Base-by-base conservation (phyloP, 2,329 filamentous ascomycete species). In the Beauveria pseudobassiana region DNA sequence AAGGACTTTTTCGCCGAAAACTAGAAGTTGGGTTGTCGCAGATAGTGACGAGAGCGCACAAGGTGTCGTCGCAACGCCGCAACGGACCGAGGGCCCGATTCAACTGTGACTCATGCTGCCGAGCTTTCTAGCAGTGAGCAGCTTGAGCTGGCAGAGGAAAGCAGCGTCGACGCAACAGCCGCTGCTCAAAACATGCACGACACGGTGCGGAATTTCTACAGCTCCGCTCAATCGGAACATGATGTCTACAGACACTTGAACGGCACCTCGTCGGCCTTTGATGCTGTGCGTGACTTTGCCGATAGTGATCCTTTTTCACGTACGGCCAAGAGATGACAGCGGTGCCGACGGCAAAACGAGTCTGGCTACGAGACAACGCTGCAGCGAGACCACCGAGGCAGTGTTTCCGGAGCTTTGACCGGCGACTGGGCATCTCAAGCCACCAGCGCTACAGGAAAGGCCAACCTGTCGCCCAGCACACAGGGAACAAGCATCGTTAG, bases 401-500 rank as follows among this genome's bases (percentile, higher is more conserved):
- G 84, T 70, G 78, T 76, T 49, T 83, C 82, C 8, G 79, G 76
- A 1, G 80, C 79, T 0, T 78, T 76, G 53, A 77, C 79, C 0
- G 83, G 80, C 10, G 85, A 87, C 66, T 87, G 84, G 82, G 81
- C 82, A 3, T 85, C 82, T 4, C 84, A 87, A 66, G 82, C 80
- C 5, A 87, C 84, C 16, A 86, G 83, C 66, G 84, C 83, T 9
- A 85, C 84, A 1, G 81, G 83, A 55, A 86, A 85, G 72, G 81
- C 86, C 80, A 83, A 85, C 3, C 73, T 87, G 42, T 87, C 85
- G 26, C 85, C 85, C 2, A 87, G 84, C 69, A 87, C 85, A 3
- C 80, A 85, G 68, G 85, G 84, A 45, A 87, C 85, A 20, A 87
- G 85, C 71, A 84, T 87, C 64, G 80, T 85, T 65, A 87, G 84